These are phyloP conservation scores for Rhizopus delemar DNA, from an alignment of 371 early-diverging fungal genomes.

Conservation along the genomic window DNA sequence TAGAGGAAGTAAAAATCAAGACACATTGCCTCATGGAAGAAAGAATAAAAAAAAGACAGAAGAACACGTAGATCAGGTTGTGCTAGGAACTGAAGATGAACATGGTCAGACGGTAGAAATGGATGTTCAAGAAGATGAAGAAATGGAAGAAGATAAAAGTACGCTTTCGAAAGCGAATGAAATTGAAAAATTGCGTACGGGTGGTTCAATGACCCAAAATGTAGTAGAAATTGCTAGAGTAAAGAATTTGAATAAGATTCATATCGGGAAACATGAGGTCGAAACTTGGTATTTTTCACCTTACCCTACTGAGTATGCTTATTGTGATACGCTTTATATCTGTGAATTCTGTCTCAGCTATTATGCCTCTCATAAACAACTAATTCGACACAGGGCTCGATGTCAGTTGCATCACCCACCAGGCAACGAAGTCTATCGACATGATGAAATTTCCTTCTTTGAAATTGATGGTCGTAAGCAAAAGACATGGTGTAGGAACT, in stretches of 20 bases:
- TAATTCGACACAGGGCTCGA: conserved; percentile 72
- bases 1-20: conserved; percentile 33
- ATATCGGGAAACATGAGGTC: conserved; percentile 92
- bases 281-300: conserved; percentile 99
- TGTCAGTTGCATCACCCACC: conserved; percentile 91
- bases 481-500: conserved; percentile 86
- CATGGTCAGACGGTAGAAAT: conserved; percentile 18
- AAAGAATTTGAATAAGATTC: conserved; percentile 90
- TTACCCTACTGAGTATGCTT: conserved; percentile 83
- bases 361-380: conserved; percentile 67
- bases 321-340: conserved; percentile 74
- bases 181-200: conserved; percentile 85
- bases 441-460: conserved; percentile 86
- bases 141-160: conserved; percentile 45
- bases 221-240: conserved; percentile 89
- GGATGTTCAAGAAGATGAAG: conserved; percentile 47
- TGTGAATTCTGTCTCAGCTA: conserved; percentile 94
- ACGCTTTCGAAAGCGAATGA: conserved; percentile 84
- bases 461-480: conserved; percentile 91
- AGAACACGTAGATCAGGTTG: conserved; percentile 15
- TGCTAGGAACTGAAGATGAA: conserved; percentile 20
- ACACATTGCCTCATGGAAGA: conserved; percentile 10
- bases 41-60: conserved; percentile 17
- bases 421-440: conserved; percentile 90
- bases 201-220: conserved; percentile 95